Conservation (phyloP, 306 rosid species). For the Cucurbita maxima region DNA sequence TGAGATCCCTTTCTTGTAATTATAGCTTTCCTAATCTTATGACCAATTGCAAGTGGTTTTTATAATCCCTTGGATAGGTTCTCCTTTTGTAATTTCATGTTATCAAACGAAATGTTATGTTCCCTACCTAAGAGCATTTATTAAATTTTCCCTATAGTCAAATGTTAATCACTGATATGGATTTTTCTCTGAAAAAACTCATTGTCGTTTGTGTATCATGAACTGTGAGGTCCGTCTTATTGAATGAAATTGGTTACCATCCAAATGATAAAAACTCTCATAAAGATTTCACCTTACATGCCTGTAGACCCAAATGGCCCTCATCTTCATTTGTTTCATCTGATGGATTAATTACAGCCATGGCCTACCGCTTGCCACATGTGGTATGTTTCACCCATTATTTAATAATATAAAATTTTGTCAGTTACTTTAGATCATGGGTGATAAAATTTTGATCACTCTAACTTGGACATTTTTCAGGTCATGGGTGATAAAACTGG, state of each 20-base stretch:
- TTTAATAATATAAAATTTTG: not conserved
- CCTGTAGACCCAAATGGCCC: constrained; percentile 95
- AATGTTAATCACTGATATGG: not conserved
- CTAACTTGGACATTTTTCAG: constrained; percentile 30
- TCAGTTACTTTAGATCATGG: not conserved
- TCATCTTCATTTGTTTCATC: constrained; percentile 74
- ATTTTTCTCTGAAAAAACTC: not conserved
- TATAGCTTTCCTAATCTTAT: too few species aligned
- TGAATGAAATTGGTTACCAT: not conserved
- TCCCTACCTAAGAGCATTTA: not conserved
- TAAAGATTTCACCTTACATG: constrained; percentile 9
- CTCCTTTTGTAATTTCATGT: too few species aligned
- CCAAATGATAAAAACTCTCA: constrained; percentile 13
- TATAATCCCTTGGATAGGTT: too few species aligned
- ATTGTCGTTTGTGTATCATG: not conserved
- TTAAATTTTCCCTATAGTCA: not conserved
- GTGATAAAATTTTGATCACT: not conserved
- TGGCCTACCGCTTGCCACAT: constrained; percentile 98
- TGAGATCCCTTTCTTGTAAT: too few species aligned
- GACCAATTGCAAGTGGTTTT: too few species aligned
- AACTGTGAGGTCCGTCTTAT: not conserved
- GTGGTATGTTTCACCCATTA: constrained; percentile 36
- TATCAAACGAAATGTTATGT: too few species aligned
- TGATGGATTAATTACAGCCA: constrained; percentile 88
- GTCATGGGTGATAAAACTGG: constrained; percentile 98